Conservation (phyloP, 2,329 filamentous ascomycete genomes). For the Claviceps paspali region DNA sequence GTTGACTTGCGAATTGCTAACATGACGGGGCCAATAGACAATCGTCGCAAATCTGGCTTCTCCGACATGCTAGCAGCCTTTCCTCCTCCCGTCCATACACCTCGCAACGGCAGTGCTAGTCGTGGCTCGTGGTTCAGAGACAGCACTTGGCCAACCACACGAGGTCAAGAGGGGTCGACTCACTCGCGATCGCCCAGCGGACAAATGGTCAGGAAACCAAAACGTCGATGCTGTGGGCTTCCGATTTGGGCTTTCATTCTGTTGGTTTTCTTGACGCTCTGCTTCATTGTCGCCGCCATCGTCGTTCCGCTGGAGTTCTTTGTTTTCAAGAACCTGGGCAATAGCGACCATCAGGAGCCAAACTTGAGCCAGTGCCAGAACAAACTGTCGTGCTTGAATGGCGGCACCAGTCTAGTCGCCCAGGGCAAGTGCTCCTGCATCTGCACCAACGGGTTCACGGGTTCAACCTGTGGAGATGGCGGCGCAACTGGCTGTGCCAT, state of each 20-base stretch:
- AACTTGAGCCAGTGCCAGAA: slow-evolving; percentile 39
- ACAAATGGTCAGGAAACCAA: slow-evolving; percentile 10
- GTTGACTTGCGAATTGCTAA: slow-evolving; percentile 1
- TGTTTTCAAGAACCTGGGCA: slow-evolving; percentile 36
- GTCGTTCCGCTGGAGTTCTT: slow-evolving; percentile 58
- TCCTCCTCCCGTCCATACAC: slow-evolving; percentile 41
- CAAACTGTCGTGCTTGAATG: slow-evolving; percentile 57
- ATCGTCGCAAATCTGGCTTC: slow-evolving; percentile 35
- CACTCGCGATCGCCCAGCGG: slow-evolving; percentile 6
- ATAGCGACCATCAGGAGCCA: slow-evolving; percentile 20
- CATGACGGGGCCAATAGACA: slow-evolving; percentile 14
- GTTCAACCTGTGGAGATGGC: slow-evolving; percentile 32
- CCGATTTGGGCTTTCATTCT: slow-evolving; percentile 65
- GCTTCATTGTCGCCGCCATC: slow-evolving; percentile 66
- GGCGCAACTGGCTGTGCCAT: slow-evolving; percentile 38
- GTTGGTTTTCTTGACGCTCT: slow-evolving; percentile 45
- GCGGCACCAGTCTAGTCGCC: slow-evolving; percentile 59
- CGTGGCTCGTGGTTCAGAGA: slow-evolving; percentile 28
- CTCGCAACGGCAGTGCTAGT: slow-evolving; percentile 26
- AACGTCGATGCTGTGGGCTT: slow-evolving; percentile 66
- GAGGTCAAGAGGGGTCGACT: slow-evolving; percentile 9
- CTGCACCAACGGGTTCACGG: slow-evolving; percentile 76
- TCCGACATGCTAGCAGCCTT: slow-evolving; percentile 54
- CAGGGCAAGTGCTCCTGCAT: slow-evolving; percentile 65
- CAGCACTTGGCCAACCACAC: slow-evolving; percentile 36